Evolutionary conservation across 2,329 filamentous ascomycete genomes (phyloP).

Genomic region (Colletotrichum gloeosporioides): DNA sequence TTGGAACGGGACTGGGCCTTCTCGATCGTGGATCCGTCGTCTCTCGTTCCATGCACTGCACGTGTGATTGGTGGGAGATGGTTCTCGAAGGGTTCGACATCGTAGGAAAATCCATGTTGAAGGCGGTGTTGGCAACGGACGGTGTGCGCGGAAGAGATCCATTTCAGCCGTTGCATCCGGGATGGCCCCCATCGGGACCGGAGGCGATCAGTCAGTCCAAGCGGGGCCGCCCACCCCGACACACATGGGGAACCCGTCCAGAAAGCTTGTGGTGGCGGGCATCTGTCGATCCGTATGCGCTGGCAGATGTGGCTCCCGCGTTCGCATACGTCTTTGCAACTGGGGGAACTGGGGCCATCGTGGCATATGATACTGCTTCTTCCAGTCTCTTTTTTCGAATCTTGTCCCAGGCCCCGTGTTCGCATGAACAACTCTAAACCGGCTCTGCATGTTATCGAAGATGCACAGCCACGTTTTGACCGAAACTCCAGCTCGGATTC

Average conservation of each 20-base stretch:
- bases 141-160: background rate
- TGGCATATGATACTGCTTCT: background rate
- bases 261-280: background rate
- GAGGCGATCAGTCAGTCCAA: background rate
- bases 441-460: background rate
- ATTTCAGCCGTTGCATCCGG: background rate
- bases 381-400: background rate
- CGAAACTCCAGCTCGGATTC: conserved; percentile 1
- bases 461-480: conserved; percentile 12
- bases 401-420: background rate
- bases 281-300: background rate
- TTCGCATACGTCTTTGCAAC: background rate
- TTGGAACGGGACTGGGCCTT: background rate
- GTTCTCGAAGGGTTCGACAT: background rate
- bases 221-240: background rate
- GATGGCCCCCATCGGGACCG: conserved; percentile 1
- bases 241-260: background rate
- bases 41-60: background rate
- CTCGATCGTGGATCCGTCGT: background rate
- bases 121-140: background rate
- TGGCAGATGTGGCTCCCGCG: background rate
- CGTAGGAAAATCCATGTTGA: background rate
- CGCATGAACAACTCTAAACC: conserved; percentile 2
- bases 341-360: background rate
- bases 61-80: background rate